A percentile compares a stretch with the other conserved stretches of the same genome.
phyloP scores from a whole-genome alignment of 176 grass and related monocot species.

The Areca catechu region DNA sequence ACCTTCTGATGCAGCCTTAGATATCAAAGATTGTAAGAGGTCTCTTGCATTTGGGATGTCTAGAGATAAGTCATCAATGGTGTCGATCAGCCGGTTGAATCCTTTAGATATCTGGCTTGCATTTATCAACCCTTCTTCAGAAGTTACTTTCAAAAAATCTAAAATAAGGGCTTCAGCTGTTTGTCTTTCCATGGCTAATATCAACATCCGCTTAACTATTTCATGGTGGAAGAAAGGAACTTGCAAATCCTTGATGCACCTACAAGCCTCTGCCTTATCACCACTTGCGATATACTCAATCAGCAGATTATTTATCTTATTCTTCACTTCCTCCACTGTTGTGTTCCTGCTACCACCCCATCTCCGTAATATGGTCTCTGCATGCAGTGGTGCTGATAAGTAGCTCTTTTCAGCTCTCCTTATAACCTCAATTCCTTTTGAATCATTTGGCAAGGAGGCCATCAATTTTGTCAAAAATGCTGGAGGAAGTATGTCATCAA shows the following conservation, averaged over 20 bases:
- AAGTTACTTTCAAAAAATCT: constrained; percentile 5
- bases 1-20: constrained; percentile 45
- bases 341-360: constrained; percentile 8
- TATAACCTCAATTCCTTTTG: constrained; percentile 5
- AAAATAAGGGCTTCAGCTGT: constrained; percentile 1
- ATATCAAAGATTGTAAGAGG: constrained; percentile 35
- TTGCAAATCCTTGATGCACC: constrained; percentile 5
- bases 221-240: constrained; percentile 15
- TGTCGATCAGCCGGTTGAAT: constrained; percentile 3
- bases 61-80: constrained; percentile 5
- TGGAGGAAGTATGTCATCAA: constrained; percentile 8
- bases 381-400: constrained; percentile 2
- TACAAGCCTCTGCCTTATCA: constrained; percentile 7
- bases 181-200: constrained; percentile 7
- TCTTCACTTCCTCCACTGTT: constrained; percentile 9
- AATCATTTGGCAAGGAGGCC: neutral
- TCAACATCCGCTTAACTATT: constrained; percentile 1
- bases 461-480: constrained; percentile 3
- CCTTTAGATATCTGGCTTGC: constrained; percentile 9
- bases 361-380: neutral
- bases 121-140: constrained; percentile 8
- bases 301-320: constrained; percentile 5
- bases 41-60: constrained; percentile 3
- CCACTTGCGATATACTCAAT: constrained; percentile 4
- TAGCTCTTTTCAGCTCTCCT: constrained; percentile 6